Conservation (phyloP, 2,329 filamentous ascomycete genomes). For the Myrmaecium sp. region DNA sequence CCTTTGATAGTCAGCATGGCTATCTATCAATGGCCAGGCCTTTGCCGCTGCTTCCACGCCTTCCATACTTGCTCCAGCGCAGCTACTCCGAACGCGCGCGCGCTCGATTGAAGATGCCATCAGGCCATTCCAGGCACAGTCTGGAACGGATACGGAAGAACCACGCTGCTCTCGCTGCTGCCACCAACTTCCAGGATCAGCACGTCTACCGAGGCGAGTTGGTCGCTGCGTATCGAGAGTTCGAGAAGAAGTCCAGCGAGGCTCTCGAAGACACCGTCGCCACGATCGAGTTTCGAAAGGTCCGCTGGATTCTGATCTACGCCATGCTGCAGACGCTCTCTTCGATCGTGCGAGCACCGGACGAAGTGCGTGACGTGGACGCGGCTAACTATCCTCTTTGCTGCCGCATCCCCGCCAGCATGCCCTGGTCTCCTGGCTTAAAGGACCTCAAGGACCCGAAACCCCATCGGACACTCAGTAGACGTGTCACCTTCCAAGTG, state of each 20-base stretch:
- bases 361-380: conserved; percentile 41
- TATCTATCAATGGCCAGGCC: conserved; percentile 46
- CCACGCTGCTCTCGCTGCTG: conserved; percentile 20
- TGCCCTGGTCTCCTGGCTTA: conserved; percentile 18
- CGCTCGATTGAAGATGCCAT: conserved; percentile 17
- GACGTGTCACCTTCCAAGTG: too few relatives aligned
- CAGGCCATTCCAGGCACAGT: too few relatives aligned
- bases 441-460: too few relatives aligned
- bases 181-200: conserved; percentile 28
- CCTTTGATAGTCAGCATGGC: conserved; percentile 46
- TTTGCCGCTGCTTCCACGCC: conserved; percentile 47
- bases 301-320: conserved; percentile 65
- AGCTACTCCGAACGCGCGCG: conserved; percentile 17
- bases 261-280: conserved; percentile 38
- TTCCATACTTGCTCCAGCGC: conserved; percentile 8
- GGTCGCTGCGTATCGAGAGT: conserved; percentile 50
- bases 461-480: too few relatives aligned
- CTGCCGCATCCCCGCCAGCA: conserved; percentile 24
- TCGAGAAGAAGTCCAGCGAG: conserved; percentile 42
- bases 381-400: conserved; percentile 43
- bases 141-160: conserved; percentile 14
- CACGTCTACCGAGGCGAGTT: conserved; percentile 29
- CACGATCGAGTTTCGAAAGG: conserved; percentile 52
- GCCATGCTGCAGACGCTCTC: conserved; percentile 55
- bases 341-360: conserved; percentile 43